A percentile compares a stretch with the other conserved stretches of the same genome.
Evolutionary conservation across 805 yeast species (phyloP).

Genomic region (Saccharomycopsis sp.): DNA sequence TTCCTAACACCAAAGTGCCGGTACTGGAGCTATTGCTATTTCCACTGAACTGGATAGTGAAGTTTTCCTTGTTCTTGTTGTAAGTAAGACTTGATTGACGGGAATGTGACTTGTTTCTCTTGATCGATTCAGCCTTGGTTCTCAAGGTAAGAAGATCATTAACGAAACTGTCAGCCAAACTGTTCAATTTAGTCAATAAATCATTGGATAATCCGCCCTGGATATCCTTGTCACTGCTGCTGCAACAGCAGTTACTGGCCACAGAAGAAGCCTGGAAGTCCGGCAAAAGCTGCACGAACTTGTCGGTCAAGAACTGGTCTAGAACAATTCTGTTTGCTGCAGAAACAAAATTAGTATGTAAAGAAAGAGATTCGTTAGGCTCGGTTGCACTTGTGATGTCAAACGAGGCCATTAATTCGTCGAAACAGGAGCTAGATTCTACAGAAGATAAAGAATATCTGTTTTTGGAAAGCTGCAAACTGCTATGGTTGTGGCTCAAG

Average conservation of each 20-base stretch:
- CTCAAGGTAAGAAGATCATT: neutral
- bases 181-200: neutral
- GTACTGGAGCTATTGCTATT: neutral
- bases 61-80: neutral
- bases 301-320: neutral
- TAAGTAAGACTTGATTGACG: neutral
- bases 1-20: neutral
- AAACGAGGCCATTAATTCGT: neutral
- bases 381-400: neutral
- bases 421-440: neutral
- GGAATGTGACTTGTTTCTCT: constrained; percentile 1
- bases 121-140: neutral
- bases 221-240: neutral
- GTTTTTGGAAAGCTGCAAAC: neutral
- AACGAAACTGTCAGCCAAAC: neutral
- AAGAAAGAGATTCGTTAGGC: neutral
- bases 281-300: neutral
- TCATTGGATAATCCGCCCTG: neutral
- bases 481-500: neutral
- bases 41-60: neutral
- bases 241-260: neutral
- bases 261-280: neutral
- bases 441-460: neutral
- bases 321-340: neutral
- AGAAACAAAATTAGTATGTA: neutral